These are phyloP conservation scores for Xylogone sp. DNA, from an alignment of 2,329 filamentous ascomycete species.

Conservation along the genomic window DNA sequence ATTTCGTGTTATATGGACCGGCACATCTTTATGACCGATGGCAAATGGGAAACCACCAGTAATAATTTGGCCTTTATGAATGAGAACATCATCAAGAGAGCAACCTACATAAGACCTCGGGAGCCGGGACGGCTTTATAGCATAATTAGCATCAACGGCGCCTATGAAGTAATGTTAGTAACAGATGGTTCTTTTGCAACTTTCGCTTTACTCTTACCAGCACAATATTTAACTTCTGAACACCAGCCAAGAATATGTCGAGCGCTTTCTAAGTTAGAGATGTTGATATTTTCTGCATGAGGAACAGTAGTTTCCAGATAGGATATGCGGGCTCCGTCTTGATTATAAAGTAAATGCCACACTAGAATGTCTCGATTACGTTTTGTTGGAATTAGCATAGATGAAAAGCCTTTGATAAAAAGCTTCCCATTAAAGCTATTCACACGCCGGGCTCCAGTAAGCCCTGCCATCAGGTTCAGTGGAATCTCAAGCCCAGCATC, in stretches of 20 bases:
- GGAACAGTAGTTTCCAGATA: neutral
- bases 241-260: conserved; percentile 8
- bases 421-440: neutral
- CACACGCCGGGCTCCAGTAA: neutral
- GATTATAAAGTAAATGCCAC: conserved; percentile 4
- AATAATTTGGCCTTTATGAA: conserved; percentile 1
- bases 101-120: neutral
- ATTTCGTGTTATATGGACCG: neutral
- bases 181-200: neutral
- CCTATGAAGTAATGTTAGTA: neutral
- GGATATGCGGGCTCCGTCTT: neutral
- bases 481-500: conserved; percentile 4
- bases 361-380: neutral
- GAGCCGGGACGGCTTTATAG: neutral
- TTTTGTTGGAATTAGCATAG: conserved; percentile 1
- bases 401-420: conserved; percentile 6
- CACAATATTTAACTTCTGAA: neutral
- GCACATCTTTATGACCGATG: neutral
- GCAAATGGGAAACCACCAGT: neutral
- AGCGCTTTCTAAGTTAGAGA: neutral
- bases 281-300: neutral
- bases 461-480: conserved; percentile 2
- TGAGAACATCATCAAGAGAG: neutral
- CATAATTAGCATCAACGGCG: neutral
- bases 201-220: conserved; percentile 3